phyloP scores from a whole-genome alignment of 2,329 filamentous ascomycete species.

The Magnaporthiopsis rhizophila region DNA sequence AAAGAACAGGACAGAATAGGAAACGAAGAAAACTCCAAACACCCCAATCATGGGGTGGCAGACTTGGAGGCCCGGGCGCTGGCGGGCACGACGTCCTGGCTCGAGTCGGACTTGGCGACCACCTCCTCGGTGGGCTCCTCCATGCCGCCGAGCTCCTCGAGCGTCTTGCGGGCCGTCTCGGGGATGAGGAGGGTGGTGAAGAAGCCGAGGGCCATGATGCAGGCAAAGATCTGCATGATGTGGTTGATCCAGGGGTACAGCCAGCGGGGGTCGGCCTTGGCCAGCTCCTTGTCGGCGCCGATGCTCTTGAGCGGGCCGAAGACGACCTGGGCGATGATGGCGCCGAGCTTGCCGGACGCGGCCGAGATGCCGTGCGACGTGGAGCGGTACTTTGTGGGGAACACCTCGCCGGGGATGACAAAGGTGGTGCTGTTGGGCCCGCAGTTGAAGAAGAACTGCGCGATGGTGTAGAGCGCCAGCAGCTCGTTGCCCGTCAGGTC shows the following conservation, averaged over 20 bases:
- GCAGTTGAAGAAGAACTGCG: constrained; percentile 55
- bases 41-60: neutral
- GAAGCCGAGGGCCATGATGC: constrained; percentile 69
- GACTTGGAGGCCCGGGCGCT: neutral
- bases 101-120: neutral
- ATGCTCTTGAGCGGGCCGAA: constrained; percentile 45
- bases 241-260: constrained; percentile 63
- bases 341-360: constrained; percentile 46
- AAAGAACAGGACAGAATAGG: neutral
- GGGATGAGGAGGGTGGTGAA: constrained; percentile 63
- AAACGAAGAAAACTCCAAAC: neutral
- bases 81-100: neutral
- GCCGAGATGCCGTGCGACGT: constrained; percentile 51
- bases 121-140: neutral
- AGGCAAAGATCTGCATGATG: constrained; percentile 65
- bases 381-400: constrained; percentile 48
- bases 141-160: constrained; percentile 48
- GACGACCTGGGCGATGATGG: constrained; percentile 49
- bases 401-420: constrained; percentile 48
- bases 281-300: constrained; percentile 26
- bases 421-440: constrained; percentile 51
- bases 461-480: constrained; percentile 45
- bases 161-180: constrained; percentile 66
- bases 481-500: constrained; percentile 43
- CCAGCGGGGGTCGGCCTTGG: constrained; percentile 20